Base-by-base conservation (phyloP, 2,329 filamentous ascomycete genomes). In the Ascosphaera pollenicola region DNA sequence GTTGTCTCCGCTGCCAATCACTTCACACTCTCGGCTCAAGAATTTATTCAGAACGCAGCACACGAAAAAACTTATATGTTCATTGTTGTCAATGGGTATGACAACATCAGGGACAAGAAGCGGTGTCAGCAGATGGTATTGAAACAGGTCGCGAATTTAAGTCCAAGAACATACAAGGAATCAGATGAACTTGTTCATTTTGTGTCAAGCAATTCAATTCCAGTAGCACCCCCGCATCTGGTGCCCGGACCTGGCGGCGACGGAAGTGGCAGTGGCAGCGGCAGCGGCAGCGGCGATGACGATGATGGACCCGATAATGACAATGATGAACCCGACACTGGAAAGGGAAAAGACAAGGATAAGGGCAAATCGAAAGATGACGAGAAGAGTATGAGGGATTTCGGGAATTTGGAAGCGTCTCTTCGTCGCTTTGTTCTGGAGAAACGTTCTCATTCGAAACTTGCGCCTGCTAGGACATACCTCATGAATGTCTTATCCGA, bases 1-100 rank as follows among this genome's bases (percentile, higher is more conserved):
- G 89, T 98, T 26, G 89, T 98, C 3, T 94, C 85, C 8, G 89
- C 89, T 2, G 84, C 87, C 18, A 98, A 98, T 47, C 89, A 98
- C 58, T 95, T 98, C 54, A 98, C 89, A 0, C 74, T 92, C 40
- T 93, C 89, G 1, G 85, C 89, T n/a, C 91, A 81, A 58, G 89
- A 98, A 50, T 98, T 98, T 52, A 93, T 98, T 44, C 80, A 81
- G 66, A 87, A 87, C 38, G 89, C 89, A 2, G 89, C 89, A 1
- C 75, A 87, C 32, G 89, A 98, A 53, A 98, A 98, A 60, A 87
- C 89, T 0, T 98, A 98, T 54, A 85, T 98, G 45, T 98, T 98
- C 57, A 92, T 98, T 57, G 89, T 98, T 11, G 89, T 98, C 47
- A 98, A 98, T 54, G 85, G 87, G 15, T 98, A 84, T 51, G 89